A percentile compares a stretch with the other conserved stretches of the same genome.
phyloP scores from a whole-genome alignment of 129 eudicot species.

The Kitagawia praeruptora region DNA sequence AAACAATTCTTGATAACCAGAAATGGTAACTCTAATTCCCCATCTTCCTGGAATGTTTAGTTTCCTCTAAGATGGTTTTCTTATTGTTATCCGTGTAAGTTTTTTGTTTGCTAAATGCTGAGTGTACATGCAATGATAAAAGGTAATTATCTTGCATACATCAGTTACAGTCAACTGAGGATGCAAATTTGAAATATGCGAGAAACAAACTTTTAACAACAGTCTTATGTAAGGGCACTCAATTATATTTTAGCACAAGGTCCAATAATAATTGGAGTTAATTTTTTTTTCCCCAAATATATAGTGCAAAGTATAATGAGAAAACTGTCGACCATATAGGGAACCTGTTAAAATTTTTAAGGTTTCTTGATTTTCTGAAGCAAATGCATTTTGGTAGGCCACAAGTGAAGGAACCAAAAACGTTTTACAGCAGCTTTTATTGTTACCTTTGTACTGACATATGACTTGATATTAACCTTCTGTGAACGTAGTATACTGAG shows the following conservation, averaged over 20 bases:
- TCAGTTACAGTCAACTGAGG: background rate
- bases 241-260: background rate
- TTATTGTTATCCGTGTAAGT: background rate
- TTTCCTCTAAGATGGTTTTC: background rate
- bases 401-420: background rate
- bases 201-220: background rate
- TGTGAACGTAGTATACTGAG: background rate
- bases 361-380: background rate
- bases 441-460: background rate
- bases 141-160: background rate
- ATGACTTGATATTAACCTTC: background rate
- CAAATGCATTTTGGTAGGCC: background rate
- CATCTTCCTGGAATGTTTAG: background rate
- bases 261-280: too few relatives aligned
- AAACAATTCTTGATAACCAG: constrained; percentile 88
- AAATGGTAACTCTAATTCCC: constrained; percentile 42
- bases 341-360: background rate
- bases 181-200: background rate
- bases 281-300: background rate
- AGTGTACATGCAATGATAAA: background rate
- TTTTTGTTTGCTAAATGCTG: background rate
- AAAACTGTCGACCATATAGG: background rate
- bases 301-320: background rate
- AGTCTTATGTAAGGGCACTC: background rate
- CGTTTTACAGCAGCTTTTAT: background rate